Evolutionary conservation across 2,329 filamentous ascomycete genomes (phyloP).

Genomic region (Xylariaceae sp.): DNA sequence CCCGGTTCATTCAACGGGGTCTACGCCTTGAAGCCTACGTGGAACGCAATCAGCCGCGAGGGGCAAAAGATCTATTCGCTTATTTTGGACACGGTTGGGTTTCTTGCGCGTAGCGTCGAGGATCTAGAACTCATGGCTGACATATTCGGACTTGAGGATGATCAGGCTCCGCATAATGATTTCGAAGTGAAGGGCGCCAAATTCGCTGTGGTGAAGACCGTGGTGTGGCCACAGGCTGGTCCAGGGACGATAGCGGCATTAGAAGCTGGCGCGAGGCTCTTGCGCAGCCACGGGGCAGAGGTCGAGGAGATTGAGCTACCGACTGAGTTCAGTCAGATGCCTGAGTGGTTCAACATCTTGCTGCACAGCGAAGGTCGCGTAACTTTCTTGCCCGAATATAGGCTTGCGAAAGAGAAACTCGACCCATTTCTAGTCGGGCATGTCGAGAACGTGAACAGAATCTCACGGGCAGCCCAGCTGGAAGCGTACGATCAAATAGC

Average conservation of each 20-base stretch:
- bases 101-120: slow-evolving; percentile 63
- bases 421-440: slow-evolving; percentile 52
- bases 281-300: slow-evolving; percentile 55
- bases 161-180: slow-evolving; percentile 43
- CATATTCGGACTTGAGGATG: slow-evolving; percentile 61
- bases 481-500: slow-evolving; percentile 63
- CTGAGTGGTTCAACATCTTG: slow-evolving; percentile 59
- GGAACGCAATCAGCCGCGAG: slow-evolving; percentile 67
- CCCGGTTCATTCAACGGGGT: slow-evolving; percentile 70
- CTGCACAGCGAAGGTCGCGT: slow-evolving; percentile 59
- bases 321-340: slow-evolving; percentile 53
- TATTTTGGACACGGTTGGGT: slow-evolving; percentile 67
- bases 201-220: slow-evolving; percentile 62
- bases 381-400: slow-evolving; percentile 62
- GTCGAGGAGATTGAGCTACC: slow-evolving; percentile 64
- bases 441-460: slow-evolving; percentile 55
- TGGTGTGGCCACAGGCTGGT: slow-evolving; percentile 57
- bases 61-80: slow-evolving; percentile 65
- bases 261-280: slow-evolving; percentile 47
- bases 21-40: slow-evolving; percentile 71
- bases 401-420: slow-evolving; percentile 54
- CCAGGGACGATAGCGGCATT: slow-evolving; percentile 53
- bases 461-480: slow-evolving; percentile 56
- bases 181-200: slow-evolving; percentile 54
- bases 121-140: slow-evolving; percentile 65